Evolutionary conservation across 805 yeast genomes (phyloP).

Genomic region (Hanseniaspora lachancei): DNA sequence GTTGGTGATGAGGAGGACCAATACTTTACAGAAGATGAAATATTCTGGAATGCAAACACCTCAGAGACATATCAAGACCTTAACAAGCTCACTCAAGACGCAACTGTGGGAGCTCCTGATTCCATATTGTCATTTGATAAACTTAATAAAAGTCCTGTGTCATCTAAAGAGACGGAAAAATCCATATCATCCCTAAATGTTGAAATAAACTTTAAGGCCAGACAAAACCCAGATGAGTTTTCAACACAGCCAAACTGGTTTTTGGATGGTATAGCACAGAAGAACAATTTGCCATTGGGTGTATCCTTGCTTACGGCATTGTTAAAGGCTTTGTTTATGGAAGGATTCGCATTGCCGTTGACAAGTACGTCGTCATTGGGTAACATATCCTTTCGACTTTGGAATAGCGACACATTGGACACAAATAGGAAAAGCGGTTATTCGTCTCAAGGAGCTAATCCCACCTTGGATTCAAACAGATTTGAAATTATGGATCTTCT

Average conservation of each 20-base stretch:
- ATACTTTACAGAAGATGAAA: conserved; percentile 15
- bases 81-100: conserved; percentile 15
- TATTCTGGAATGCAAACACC: conserved; percentile 34
- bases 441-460: conserved; percentile 26
- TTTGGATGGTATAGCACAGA: conserved; percentile 15
- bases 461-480: conserved; percentile 48
- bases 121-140: conserved; percentile 17
- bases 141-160: background rate
- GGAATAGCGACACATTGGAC: conserved; percentile 66
- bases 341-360: conserved; percentile 22
- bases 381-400: conserved; percentile 30
- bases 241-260: conserved; percentile 7
- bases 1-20: conserved; percentile 22
- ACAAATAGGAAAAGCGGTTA: background rate
- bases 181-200: conserved; percentile 13
- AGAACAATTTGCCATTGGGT: conserved; percentile 27
- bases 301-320: conserved; percentile 21
- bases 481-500: conserved; percentile 53
- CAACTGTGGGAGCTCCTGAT: conserved; percentile 20
- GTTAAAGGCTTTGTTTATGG: conserved; percentile 21
- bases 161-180: conserved; percentile 17
- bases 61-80: conserved; percentile 13
- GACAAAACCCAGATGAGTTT: background rate
- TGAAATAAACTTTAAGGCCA: conserved; percentile 10
- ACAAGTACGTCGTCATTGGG: conserved; percentile 21